Evolutionary conservation across 768 basidiomycete species (phyloP).

Genomic region (Vararia minispora): DNA sequence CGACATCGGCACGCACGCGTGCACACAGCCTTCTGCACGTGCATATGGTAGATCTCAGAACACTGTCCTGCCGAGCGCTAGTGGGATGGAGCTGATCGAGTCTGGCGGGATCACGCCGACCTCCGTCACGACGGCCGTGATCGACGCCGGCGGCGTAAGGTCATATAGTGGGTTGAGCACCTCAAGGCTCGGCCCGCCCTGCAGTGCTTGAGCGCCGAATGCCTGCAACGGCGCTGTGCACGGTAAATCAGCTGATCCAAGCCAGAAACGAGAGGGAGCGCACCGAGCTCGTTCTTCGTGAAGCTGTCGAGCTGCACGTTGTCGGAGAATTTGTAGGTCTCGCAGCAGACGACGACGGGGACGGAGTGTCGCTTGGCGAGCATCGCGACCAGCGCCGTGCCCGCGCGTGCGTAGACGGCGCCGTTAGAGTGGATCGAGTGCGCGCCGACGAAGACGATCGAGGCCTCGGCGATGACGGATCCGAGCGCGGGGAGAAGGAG

Average conservation of each 20-base stretch:
- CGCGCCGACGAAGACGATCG: conserved; percentile 82
- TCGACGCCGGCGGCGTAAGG: conserved; percentile 81
- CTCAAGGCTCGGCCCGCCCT: conserved; percentile 46
- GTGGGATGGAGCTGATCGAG: conserved; percentile 75
- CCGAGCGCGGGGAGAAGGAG: conserved; percentile 80
- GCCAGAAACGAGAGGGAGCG: not conserved
- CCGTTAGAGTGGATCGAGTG: conserved; percentile 95
- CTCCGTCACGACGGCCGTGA: conserved; percentile 96
- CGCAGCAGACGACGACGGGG: conserved; percentile 93
- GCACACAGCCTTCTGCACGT: not conserved
- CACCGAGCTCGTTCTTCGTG: conserved; percentile 92
- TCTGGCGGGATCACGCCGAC: conserved; percentile 92
- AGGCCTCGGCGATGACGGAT: conserved; percentile 69
- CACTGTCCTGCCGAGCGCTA: conserved; percentile 39
- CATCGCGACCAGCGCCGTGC: conserved; percentile 95
- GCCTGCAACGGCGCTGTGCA: too few relatives aligned
- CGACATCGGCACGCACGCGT: not conserved
- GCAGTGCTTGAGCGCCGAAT: conserved; percentile 17
- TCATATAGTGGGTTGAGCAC: conserved; percentile 87
- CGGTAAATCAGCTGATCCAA: too few relatives aligned
- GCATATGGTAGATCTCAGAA: conserved; percentile 13
- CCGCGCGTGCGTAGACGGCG: conserved; percentile 85
- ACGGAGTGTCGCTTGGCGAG: conserved; percentile 82
- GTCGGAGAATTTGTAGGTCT: conserved; percentile 98
- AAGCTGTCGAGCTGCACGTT: conserved; percentile 88